These are phyloP conservation scores for Candida hungchunana DNA, from an alignment of 805 yeast species.

Conservation along the genomic window DNA sequence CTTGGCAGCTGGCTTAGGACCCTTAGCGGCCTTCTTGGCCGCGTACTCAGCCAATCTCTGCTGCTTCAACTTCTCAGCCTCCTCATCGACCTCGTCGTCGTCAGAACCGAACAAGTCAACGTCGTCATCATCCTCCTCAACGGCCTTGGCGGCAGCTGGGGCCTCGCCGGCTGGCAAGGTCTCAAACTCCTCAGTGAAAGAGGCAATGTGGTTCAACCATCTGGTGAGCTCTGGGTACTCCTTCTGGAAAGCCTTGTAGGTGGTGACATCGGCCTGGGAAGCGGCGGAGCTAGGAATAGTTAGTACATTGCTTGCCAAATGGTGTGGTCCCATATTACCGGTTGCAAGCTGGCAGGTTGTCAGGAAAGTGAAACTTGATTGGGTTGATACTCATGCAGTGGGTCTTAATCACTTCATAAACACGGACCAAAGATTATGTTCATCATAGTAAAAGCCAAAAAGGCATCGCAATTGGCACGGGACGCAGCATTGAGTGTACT, in stretches of 20 bases:
- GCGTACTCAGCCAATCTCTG: conserved; percentile 97
- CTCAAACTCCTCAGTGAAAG: conserved; percentile 81
- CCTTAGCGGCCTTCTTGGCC: conserved; percentile 95
- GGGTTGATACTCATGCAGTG: conserved; percentile 86
- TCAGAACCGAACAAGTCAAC: conserved; percentile 92
- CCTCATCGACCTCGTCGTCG: conserved; percentile 92
- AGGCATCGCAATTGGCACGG: too few species aligned
- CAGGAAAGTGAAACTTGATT: conserved; percentile 41
- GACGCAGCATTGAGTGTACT: too few species aligned
- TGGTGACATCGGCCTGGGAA: conserved; percentile 92
- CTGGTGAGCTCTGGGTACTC: conserved; percentile 93
- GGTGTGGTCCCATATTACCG: too few species aligned
- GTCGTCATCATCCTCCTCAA: conserved; percentile 79
- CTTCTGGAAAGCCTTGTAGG: conserved; percentile 89
- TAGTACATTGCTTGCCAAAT: too few species aligned
- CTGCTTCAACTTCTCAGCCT: conserved; percentile 95
- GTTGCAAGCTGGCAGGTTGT: conserved; percentile 12
- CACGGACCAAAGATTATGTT: conserved; percentile 82
- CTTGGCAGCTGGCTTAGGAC: conserved; percentile 98
- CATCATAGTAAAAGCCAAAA: conserved; percentile 57
- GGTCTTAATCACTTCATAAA: conserved; percentile 97
- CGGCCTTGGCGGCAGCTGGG: conserved; percentile 50
- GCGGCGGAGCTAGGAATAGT: conserved; percentile 66
- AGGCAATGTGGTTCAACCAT: conserved; percentile 98
- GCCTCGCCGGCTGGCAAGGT: conserved; percentile 71